Evolutionary conservation across 106 monocot genomes (phyloP).

Genomic region (Phalaenopsis aphrodite): DNA sequence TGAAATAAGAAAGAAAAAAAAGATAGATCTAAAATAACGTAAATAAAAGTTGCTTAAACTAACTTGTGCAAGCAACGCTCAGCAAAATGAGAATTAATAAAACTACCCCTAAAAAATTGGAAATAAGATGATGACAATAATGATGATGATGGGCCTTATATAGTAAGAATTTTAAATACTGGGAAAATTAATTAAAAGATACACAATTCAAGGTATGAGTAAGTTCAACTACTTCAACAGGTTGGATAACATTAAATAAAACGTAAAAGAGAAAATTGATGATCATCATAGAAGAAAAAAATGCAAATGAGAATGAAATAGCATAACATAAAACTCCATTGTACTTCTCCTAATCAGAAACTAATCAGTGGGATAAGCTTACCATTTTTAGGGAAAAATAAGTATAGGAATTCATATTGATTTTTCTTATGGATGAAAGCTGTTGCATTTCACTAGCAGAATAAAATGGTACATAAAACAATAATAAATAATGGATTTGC

Average conservation of each 20-base stretch:
- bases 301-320: neutral
- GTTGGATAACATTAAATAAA: neutral
- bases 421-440: neutral
- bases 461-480: neutral
- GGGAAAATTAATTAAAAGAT: neutral
- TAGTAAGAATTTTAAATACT: neutral
- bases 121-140: neutral
- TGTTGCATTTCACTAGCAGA: neutral
- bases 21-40: neutral
- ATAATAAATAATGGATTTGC: neutral
- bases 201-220: neutral
- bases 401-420: neutral
- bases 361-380: neutral
- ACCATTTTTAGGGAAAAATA: neutral
- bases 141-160: neutral
- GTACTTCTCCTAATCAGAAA: neutral
- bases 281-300: no score
- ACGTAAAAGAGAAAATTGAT: neutral
- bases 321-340: neutral
- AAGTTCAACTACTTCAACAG: neutral
- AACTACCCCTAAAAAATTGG: neutral
- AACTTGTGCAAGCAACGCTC: neutral
- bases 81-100: neutral
- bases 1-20: neutral
- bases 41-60: neutral